These are phyloP conservation scores for Quercus wislizeni DNA, from an alignment of 306 rosid genomes.

Conservation along the genomic window DNA sequence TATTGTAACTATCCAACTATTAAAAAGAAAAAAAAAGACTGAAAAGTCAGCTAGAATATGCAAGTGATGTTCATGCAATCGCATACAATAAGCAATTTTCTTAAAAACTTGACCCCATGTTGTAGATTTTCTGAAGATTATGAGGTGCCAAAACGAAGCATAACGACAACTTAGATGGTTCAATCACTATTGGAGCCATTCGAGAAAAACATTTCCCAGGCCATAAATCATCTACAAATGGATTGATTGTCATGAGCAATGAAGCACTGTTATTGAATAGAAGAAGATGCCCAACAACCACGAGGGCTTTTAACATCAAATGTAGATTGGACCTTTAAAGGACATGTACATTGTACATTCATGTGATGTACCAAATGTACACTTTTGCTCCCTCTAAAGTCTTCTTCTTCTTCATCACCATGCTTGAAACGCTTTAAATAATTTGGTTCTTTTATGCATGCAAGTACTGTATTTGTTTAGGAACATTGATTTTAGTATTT, in stretches of 20 bases:
- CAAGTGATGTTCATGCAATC: not conserved
- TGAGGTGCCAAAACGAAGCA: not conserved
- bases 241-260: not conserved
- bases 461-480: too few relatives aligned
- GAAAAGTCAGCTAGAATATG: not conserved
- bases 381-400: too few relatives aligned
- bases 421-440: too few relatives aligned
- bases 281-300: not conserved
- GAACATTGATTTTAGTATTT: too few relatives aligned
- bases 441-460: too few relatives aligned
- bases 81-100: not conserved
- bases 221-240: not conserved
- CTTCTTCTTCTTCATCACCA: too few relatives aligned
- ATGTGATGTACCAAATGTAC: not conserved
- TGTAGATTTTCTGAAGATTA: not conserved
- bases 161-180: not conserved
- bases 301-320: not conserved
- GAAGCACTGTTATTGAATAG: not conserved
- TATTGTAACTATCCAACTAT: too few relatives aligned
- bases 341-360: not conserved
- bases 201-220: not conserved
- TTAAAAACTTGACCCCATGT: not conserved
- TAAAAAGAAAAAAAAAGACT: too few relatives aligned
- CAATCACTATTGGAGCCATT: not conserved
- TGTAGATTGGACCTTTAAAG: not conserved